phyloP scores from a whole-genome alignment of 2,329 filamentous ascomycete species.

The Didymella segeticola region DNA sequence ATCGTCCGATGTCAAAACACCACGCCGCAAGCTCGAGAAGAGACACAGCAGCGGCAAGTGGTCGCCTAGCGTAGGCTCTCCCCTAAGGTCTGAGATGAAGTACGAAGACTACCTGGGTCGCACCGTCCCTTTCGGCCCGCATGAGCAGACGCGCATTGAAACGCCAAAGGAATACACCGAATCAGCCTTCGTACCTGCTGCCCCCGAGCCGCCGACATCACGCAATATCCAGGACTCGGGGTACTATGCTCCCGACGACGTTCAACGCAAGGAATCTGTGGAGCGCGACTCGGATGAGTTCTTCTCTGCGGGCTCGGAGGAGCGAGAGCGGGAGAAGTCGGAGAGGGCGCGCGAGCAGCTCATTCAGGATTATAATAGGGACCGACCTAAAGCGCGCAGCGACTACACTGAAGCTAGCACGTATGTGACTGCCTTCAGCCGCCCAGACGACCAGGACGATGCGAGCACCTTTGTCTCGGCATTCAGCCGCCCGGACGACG shows the following conservation, averaged over 20 bases:
- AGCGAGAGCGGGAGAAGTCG: slow-evolving; percentile 32
- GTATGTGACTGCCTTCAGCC: slow-evolving; percentile 15
- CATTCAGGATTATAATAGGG: slow-evolving; percentile 23
- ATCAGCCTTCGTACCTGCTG: slow-evolving; percentile 20
- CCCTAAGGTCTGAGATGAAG: slow-evolving; percentile 53
- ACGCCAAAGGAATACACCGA: slow-evolving; percentile 24
- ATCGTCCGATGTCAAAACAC: slow-evolving; percentile 46
- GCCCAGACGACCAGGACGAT: slow-evolving; percentile 16
- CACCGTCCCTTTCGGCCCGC: slow-evolving; percentile 2
- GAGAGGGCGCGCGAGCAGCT: slow-evolving; percentile 23
- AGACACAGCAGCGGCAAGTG: slow-evolving; percentile 51
- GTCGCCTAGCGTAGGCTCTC: slow-evolving; percentile 52
- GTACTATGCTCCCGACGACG: slow-evolving; percentile 44
- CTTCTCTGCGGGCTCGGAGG: slow-evolving; percentile 43
- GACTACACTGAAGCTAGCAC: slow-evolving; percentile 18
- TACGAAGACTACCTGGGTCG: slow-evolving; percentile 53
- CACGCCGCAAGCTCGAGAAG: slow-evolving; percentile 58
- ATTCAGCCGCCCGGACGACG: slow-evolving; percentile 27
- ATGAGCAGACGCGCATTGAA: slow-evolving; percentile 25
- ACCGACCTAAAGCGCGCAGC: slow-evolving; percentile 25
- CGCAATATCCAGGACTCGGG: slow-evolving; percentile 40
- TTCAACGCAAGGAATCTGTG: slow-evolving; percentile 17
- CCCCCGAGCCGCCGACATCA: slow-evolving; percentile 21
- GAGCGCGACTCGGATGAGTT: slow-evolving; percentile 46
- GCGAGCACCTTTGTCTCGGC: slow-evolving; percentile 18